phyloP scores from a whole-genome alignment of 2,329 filamentous ascomycete genomes.

The Berkeleyomyces basicola region DNA sequence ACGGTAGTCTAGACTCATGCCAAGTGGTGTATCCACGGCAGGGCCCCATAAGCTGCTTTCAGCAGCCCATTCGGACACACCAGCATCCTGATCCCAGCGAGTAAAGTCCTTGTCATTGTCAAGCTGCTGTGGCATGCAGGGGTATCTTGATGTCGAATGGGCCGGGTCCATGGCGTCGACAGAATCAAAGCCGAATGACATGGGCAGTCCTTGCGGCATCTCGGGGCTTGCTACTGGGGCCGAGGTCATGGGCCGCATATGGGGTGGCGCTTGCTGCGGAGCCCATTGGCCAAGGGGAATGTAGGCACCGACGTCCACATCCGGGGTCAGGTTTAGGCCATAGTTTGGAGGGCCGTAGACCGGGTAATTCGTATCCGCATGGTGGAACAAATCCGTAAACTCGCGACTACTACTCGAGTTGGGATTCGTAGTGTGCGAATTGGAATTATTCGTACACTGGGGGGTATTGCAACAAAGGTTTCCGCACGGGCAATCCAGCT shows the following conservation, averaged over 20 bases:
- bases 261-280: neutral
- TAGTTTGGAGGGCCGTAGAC: neutral
- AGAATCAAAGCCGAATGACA: neutral
- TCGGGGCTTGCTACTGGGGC: neutral
- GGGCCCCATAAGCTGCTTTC: neutral
- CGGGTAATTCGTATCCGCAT: conserved; percentile 1
- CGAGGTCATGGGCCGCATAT: neutral
- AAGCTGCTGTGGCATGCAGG: neutral
- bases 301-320: neutral
- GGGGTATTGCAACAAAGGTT: conserved; percentile 5
- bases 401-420: neutral
- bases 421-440: conserved; percentile 3
- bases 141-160: neutral
- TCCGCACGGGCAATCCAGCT: conserved; percentile 7
- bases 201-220: neutral
- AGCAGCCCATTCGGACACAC: neutral
- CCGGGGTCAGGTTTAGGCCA: neutral
- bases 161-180: neutral
- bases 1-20: neutral
- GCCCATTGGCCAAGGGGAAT: neutral
- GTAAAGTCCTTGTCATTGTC: neutral
- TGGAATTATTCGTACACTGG: conserved; percentile 9
- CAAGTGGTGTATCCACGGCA: neutral
- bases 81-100: neutral
- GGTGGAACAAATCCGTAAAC: neutral